A percentile compares a stretch with the other conserved stretches of the same genome.
Evolutionary conservation across 2,329 filamentous ascomycete genomes (phyloP).

Genomic region (Hymenoscyphus occultus): DNA sequence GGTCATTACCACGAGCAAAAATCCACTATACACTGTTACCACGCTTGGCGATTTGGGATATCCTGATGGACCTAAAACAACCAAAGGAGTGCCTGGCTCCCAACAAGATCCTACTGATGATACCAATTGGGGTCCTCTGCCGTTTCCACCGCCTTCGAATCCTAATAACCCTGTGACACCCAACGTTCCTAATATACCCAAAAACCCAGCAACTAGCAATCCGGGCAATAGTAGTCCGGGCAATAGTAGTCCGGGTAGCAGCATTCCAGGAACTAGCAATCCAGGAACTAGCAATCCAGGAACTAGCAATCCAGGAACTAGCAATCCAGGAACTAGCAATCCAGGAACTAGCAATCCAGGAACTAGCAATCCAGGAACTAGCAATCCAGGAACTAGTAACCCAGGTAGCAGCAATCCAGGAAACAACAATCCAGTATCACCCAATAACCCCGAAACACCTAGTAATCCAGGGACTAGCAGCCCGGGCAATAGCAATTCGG

Average conservation of each 20-base stretch:
- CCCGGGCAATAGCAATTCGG: neutral
- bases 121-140: slow-evolving; percentile 2
- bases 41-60: slow-evolving; percentile 18
- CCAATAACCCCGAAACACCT: too few species aligned
- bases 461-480: neutral
- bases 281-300: neutral
- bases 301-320: neutral
- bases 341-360: neutral
- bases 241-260: neutral
- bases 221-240: neutral
- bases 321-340: neutral
- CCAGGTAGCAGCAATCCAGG: neutral
- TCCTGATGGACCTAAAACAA: slow-evolving; percentile 6
- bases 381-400: neutral
- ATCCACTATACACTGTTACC: slow-evolving; percentile 23
- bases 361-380: neutral
- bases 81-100: slow-evolving; percentile 3
- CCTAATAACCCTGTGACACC: slow-evolving; percentile 3
- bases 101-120: slow-evolving; percentile 1
- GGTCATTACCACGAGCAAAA: slow-evolving; percentile 29
- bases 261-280: neutral
- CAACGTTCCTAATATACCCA: neutral
- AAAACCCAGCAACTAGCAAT: neutral
- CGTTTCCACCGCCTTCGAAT: neutral
- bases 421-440: neutral